phyloP scores from a whole-genome alignment of 2,329 filamentous ascomycete species.

The Diaporthe aspalathi region DNA sequence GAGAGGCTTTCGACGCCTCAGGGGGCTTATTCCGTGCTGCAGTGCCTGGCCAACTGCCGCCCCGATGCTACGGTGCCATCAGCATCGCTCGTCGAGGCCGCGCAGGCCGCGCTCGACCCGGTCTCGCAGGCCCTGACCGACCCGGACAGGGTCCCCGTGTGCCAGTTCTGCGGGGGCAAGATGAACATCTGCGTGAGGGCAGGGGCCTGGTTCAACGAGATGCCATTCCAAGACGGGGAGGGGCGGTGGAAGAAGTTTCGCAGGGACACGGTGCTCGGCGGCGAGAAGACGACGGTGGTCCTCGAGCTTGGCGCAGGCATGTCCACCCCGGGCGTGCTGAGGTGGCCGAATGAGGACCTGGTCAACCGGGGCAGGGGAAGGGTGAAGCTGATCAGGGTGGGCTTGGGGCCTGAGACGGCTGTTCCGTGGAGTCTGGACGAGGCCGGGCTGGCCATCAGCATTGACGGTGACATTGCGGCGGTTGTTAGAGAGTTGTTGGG shows the following conservation, averaged over 20 bases:
- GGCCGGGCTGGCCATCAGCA: conserved; percentile 38
- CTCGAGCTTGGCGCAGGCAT: conserved; percentile 42
- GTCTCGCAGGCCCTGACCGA: conserved; percentile 42
- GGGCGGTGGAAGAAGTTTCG: conserved; percentile 38
- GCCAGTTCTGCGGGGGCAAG: conserved; percentile 39
- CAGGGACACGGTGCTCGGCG: conserved; percentile 2
- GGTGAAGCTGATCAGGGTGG: conserved; percentile 40
- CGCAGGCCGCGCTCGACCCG: background rate
- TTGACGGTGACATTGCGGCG: conserved; percentile 39
- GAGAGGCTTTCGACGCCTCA: conserved; percentile 47
- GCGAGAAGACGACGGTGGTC: conserved; percentile 35
- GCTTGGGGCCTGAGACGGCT: conserved; percentile 39
- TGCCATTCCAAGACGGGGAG: conserved; percentile 40
- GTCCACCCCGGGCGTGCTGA: conserved; percentile 41
- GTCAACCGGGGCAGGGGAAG: conserved; percentile 32
- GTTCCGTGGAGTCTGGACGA: conserved; percentile 39
- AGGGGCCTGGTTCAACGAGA: conserved; percentile 41
- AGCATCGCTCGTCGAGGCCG: conserved; percentile 4
- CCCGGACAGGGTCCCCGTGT: conserved; percentile 38
- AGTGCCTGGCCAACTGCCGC: conserved; percentile 10
- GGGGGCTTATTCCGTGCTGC: conserved; percentile 46
- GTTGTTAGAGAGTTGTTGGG: conserved; percentile 24
- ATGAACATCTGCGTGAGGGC: conserved; percentile 42
- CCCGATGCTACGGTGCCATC: background rate
- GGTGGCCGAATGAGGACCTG: conserved; percentile 41